These are phyloP conservation scores for Monosporascus sp. DNA, from an alignment of 2,329 filamentous ascomycete genomes.

Conservation along the genomic window DNA sequence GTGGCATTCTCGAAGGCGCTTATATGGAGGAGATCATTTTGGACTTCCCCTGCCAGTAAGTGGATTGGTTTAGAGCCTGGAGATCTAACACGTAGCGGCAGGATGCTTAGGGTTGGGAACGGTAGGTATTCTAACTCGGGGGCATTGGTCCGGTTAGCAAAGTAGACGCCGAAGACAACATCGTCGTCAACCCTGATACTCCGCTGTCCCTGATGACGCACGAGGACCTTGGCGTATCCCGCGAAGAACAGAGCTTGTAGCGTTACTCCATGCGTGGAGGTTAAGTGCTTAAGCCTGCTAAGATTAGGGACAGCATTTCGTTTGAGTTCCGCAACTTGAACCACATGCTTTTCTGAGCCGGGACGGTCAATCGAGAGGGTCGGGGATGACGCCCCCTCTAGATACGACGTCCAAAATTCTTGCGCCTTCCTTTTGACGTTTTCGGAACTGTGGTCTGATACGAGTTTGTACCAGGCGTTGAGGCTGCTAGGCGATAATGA, in stretches of 20 bases:
- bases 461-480: conserved; percentile 21
- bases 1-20: conserved; percentile 48
- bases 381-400: conserved; percentile 22
- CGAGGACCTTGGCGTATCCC: conserved; percentile 51
- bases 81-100: conserved; percentile 60
- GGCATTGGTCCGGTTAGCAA: conserved; percentile 66
- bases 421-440: conserved; percentile 11
- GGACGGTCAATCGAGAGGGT: neutral
- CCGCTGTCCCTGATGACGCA: conserved; percentile 7
- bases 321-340: conserved; percentile 12
- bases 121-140: conserved; percentile 41
- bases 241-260: conserved; percentile 75
- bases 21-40: conserved; percentile 63
- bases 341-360: neutral
- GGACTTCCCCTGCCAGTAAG: conserved; percentile 55
- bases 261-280: conserved; percentile 50
- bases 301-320: conserved; percentile 10
- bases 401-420: conserved; percentile 44
- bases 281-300: conserved; percentile 11
- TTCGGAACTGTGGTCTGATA: conserved; percentile 14
- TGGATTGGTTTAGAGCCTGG: conserved; percentile 31
- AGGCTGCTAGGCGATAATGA: neutral
- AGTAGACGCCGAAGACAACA: conserved; percentile 72
- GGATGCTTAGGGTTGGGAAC: conserved; percentile 73
- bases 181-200: conserved; percentile 23